Evolutionary conservation across 1,139 yeast species (phyloP).

Genomic region (Hyphopichia buzzinii): DNA sequence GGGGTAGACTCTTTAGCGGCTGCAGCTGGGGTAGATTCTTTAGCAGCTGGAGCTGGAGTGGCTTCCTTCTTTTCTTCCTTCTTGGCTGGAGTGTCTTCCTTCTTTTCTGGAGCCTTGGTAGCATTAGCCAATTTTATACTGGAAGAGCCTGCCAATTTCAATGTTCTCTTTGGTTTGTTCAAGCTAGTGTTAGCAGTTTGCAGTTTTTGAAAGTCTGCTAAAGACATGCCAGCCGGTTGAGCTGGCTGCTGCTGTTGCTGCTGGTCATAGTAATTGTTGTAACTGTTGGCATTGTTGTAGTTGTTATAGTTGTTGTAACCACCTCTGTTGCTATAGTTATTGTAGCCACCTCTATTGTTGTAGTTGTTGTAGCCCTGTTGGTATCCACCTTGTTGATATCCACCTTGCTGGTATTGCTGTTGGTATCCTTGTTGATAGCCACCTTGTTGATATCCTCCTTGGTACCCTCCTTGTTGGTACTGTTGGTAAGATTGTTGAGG

Average conservation of each 20-base stretch:
- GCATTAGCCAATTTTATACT: constrained; percentile 69
- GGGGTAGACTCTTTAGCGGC: constrained; percentile 15
- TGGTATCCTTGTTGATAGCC: constrained; percentile 11
- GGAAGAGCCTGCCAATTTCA: constrained; percentile 64
- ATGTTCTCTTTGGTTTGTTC: constrained; percentile 58
- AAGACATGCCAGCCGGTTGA: constrained; percentile 67
- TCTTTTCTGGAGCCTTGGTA: constrained; percentile 37
- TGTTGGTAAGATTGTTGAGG: constrained; percentile 27
- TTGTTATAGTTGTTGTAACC: constrained; percentile 11
- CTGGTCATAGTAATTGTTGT: constrained; percentile 12
- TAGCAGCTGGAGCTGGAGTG: constrained; percentile 19
- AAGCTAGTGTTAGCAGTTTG: constrained; percentile 44
- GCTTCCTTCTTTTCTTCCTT: constrained; percentile 14
- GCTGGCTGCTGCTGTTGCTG: constrained; percentile 21
- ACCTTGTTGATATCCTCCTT: constrained; percentile 16
- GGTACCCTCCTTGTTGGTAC: constrained; percentile 21
- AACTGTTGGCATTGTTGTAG: constrained; percentile 13
- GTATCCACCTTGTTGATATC: constrained; percentile 18
- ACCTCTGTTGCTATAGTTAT: constrained; percentile 23
- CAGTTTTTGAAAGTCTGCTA: constrained; percentile 84
- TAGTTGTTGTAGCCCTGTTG: constrained; percentile 24
- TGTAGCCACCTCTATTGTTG: constrained; percentile 19
- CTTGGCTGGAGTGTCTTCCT: constrained; percentile 22
- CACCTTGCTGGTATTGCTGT: constrained; percentile 15
- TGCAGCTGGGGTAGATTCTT: constrained; percentile 11